These are phyloP conservation scores for Penicillium psychrosexuale DNA, from an alignment of 2,329 filamentous ascomycete species.

Conservation along the genomic window DNA sequence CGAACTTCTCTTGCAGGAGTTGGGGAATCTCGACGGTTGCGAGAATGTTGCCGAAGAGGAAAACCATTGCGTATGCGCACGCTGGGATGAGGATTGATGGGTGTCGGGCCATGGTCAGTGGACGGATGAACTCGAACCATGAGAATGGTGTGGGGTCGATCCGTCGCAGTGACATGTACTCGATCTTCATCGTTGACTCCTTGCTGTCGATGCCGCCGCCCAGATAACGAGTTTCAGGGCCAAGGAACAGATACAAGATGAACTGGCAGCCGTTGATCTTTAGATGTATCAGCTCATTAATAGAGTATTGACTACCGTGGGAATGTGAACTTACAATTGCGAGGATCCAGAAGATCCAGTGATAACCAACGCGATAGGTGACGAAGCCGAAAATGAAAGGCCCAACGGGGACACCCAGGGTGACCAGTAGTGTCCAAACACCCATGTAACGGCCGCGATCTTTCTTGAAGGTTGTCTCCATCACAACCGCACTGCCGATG, in stretches of 20 bases:
- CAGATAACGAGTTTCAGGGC: conserved; percentile 56
- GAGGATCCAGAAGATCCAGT: conserved; percentile 60
- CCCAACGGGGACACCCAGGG: conserved; percentile 47
- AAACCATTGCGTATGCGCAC: conserved; percentile 56
- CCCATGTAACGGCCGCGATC: conserved; percentile 56
- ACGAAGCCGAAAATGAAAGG: conserved; percentile 46
- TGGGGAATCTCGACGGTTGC: conserved; percentile 60
- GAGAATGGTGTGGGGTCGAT: conserved; percentile 54
- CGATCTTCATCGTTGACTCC: conserved; percentile 41
- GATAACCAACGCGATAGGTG: conserved; percentile 52
- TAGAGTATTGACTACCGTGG: conserved; percentile 1
- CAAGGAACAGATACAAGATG: conserved; percentile 55
- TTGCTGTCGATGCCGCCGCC: conserved; percentile 27
- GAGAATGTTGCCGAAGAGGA: conserved; percentile 55
- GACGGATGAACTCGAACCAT: conserved; percentile 52
- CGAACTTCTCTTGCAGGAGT: conserved; percentile 55
- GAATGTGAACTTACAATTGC: conserved; percentile 48
- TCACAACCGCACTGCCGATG: conserved; percentile 57
- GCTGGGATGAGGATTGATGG: conserved; percentile 54
- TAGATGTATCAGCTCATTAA: conserved; percentile 4
- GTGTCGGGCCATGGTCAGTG: conserved; percentile 47
- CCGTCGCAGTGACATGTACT: conserved; percentile 48
- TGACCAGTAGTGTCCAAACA: conserved; percentile 55
- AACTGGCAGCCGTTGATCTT: conserved; percentile 57
- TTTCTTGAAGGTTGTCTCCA: conserved; percentile 57